Base-by-base conservation (phyloP, 2,329 filamentous ascomycete genomes). In the Pestalotiopsis fici region DNA sequence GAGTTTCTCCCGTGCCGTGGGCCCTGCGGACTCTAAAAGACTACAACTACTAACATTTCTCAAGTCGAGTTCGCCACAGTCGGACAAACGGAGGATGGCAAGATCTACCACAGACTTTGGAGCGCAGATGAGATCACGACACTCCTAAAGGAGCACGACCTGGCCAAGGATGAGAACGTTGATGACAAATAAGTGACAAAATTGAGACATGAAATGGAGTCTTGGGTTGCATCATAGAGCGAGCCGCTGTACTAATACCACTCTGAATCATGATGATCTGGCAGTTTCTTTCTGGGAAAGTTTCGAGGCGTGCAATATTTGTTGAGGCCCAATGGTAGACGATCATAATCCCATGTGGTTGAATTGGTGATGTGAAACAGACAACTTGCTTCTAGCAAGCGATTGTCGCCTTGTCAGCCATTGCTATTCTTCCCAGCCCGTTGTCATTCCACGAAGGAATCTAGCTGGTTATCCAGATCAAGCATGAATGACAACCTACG, bases 101-200 rank as follows among this genome's bases (percentile, higher is more conserved):
- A 95, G 85, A 95, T 99, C 82, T 99, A 98, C 85, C 96, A 99
- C 83, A 93, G 97, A 79, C 87, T 99, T 70, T 99, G 96, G 96
- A 93, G 90, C 75, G 95, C 95, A 57, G 95, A 99, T 72, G 96
- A 98, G 86, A 99, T 99, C 76, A 95, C 94, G 78, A 90, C 92
- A 63, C 85, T 99, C 80, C 85, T 99, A 76, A 97, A 95, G 87
- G 94, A 98, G 86, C 95, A 99, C 76, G 95, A 95, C 74, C 83
- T 99, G 79, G 95, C 94, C 69, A 98, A 97, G 87, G 88, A 90
- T 72, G 93, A 95, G 78, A 89, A 89, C 71, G 80, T 88, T 15
- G 90, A 94, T 77, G 90, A 90, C 71, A 88, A 88, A 78, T 90
- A 84, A 67, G 65, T 25, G 11, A 13, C 12, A 39, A 54, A 43